phyloP scores from a whole-genome alignment of 1,139 yeast species.

The Lipomyces yarrowii region DNA sequence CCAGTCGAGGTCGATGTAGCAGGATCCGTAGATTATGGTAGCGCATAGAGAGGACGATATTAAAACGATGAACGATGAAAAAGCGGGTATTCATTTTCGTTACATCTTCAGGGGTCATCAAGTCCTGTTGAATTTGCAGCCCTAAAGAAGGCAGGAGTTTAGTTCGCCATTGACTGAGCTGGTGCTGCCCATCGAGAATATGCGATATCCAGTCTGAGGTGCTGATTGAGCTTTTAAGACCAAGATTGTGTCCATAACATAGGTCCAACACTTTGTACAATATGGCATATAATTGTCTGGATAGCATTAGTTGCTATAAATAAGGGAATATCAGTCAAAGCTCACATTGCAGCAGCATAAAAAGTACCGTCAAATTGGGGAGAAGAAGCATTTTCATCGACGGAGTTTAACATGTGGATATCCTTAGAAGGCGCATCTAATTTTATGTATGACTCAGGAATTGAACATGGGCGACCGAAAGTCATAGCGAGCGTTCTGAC shows the following conservation, averaged over 20 bases:
- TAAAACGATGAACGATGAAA: background rate
- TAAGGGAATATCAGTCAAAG: background rate
- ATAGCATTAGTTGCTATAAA: background rate
- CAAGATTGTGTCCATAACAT: slow-evolving; percentile 1
- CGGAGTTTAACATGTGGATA: background rate
- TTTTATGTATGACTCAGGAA: slow-evolving; percentile 1
- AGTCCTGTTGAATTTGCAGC: background rate
- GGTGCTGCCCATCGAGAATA: slow-evolving; percentile 1
- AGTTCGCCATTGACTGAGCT: slow-evolving; percentile 1
- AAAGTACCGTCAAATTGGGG: background rate
- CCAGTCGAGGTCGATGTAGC: background rate
- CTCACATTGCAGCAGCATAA: background rate
- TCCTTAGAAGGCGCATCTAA: background rate
- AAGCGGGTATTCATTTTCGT: background rate
- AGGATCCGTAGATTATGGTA: slow-evolving; percentile 1
- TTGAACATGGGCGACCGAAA: slow-evolving; percentile 2
- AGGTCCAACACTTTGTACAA: background rate
- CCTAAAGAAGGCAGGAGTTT: slow-evolving; percentile 1
- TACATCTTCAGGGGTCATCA: slow-evolving; percentile 4
- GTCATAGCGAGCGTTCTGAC: background rate
- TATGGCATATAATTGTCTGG: background rate
- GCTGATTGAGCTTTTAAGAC: slow-evolving; percentile 1
- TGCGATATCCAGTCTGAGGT: background rate
- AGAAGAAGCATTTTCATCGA: background rate
- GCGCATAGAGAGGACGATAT: slow-evolving; percentile 1